A percentile compares a stretch with the other conserved stretches of the same genome.
Conservation (phyloP, 768 basidiomycete species). For the Termitomyces heimii region DNA sequence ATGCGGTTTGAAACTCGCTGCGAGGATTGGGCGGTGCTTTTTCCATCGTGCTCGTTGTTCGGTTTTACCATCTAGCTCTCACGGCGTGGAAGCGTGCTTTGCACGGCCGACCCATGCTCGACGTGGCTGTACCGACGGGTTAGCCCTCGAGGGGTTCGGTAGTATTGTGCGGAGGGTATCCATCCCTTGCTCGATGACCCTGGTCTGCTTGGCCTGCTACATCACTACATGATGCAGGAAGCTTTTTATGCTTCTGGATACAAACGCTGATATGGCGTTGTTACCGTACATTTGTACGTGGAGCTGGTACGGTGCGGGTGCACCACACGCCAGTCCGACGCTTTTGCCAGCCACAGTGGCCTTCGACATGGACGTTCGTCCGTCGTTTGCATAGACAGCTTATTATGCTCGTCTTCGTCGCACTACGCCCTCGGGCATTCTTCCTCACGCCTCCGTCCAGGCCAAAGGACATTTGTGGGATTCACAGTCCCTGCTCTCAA, state of each 20-base stretch:
- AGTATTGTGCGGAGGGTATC: background rate
- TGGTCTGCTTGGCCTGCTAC: background rate
- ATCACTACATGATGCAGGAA: background rate
- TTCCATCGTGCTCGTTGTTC: background rate
- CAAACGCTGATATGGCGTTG: background rate
- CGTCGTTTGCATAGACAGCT: background rate
- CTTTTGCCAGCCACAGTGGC: background rate
- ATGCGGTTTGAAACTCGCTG: constrained; percentile 20
- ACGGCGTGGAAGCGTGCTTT: constrained; percentile 13
- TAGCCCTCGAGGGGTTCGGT: background rate
- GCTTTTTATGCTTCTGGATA: background rate
- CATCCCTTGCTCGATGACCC: background rate
- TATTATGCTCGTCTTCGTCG: background rate
- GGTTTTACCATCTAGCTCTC: constrained; percentile 8
- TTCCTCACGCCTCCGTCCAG: background rate
- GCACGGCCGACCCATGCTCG: constrained; percentile 4
- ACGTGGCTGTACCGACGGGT: background rate
- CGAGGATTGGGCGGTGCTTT: constrained; percentile 20
- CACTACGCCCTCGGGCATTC: background rate
- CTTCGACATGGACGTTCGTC: background rate
- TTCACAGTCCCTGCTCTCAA: background rate
- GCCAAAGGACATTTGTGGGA: background rate
- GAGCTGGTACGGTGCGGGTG: background rate
- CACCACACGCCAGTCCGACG: background rate
- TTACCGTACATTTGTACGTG: background rate